Base-by-base conservation (phyloP, 2,329 filamentous ascomycete genomes). In the Aspergillus ibericus region DNA sequence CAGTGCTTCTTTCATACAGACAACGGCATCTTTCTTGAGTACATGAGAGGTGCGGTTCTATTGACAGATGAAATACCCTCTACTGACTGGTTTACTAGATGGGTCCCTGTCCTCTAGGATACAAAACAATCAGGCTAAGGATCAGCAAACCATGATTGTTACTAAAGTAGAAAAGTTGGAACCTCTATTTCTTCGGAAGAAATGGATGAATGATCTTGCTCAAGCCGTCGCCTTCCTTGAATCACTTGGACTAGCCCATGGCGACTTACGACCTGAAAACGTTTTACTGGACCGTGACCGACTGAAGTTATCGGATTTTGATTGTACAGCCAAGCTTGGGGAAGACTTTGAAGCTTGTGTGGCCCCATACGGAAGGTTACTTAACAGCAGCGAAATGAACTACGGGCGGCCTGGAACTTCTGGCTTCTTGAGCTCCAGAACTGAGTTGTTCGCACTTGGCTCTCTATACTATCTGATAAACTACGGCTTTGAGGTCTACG, bases 121-220 rank as follows among this genome's bases (percentile, higher is more conserved):
- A 57, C 64, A 70, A 56, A n/a, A 60, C 2, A 68, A 69, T 50
- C 68, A 67, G 59, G 58, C 52, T 56, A 59, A 56, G 13, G 63
- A 70, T 25, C 49, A 53, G 20, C 51, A 66, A 55, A 66, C 60
- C 18, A 63, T 38, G 27, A 16, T 67, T 6, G 64, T 72, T 54
- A 69, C 60, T 25, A 62, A 53, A 55, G 69, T 72, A 5, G 20
- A 69, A 46, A 70, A 40, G 49, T 27, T 71, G 15, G 70, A 72
- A 53, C 65, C 66, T 42, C 50, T 72, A 12, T 7, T 34, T 13
- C 59, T 72, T 36, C 63, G 67, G 58, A 68, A 66, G 18, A 49
- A 66, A 61, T 75, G 66, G 71, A 72, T 72, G 65, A 71, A 70
- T 35, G 60, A 71, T 22, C 66, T 75, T 29, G 60, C 70, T 48